Evolutionary conservation across 139 green algal genomes (phyloP), one percentile per base, ranked within the genome.

Genomic region (Microglena sp.): DNA sequence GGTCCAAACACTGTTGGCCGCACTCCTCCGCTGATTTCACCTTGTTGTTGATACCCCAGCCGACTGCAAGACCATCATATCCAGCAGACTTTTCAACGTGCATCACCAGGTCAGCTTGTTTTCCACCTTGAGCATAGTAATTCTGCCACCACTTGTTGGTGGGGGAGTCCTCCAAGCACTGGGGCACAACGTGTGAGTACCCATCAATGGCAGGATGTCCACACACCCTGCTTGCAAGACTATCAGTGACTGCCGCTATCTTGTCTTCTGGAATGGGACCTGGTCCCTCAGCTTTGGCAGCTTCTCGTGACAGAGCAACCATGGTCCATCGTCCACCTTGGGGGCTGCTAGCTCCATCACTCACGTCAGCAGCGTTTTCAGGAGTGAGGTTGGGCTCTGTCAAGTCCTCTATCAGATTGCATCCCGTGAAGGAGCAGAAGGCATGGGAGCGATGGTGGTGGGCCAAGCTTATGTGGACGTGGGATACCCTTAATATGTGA

Each of bases 1-100:
- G 40, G 5, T 75, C 63, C 32, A 69, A 45, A 70, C 87, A 92
- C 5, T 75, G 62, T 40, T 78, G 60, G 2, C 72, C 86, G 55
- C 84, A 87, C 29, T 87, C 82, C 72, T 91, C 79, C 2, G 77
- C 66, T 1, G 33, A 81, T 0, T 44, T 26, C 59, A 76, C 80
- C 5, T 74, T 92, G 79, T 95, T 82, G 33, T 76, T 76, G 26
- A 93, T 82, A 43, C 89, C 89, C 89, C 89, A 96, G 1, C 31
- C 60, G 5, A 92, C 87, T 2, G 88, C 88, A 18, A 95, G 44
- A 0, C 88, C 88, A 40, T 92, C 87, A 64, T 86, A 88, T 33
- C 82, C 70, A 0, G 77, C 72, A 24, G 22, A 8, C 45, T 46
- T 65, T 18, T 79, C 73, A 30, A 79, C 75, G 58, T 79, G 73